Conservation (phyloP, 768 basidiomycete species). For the Termitomyces sp. region DNA sequence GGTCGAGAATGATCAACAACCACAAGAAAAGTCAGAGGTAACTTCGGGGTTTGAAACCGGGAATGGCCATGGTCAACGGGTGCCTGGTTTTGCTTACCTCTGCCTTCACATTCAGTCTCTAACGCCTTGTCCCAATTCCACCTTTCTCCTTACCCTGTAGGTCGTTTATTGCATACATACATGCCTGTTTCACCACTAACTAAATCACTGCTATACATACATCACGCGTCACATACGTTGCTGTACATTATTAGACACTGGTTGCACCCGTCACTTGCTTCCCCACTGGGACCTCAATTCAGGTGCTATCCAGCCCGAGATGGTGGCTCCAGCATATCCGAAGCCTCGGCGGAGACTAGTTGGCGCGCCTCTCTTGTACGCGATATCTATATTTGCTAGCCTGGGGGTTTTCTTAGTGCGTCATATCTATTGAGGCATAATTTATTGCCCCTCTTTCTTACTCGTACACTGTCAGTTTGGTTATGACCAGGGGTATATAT, state of each 20-base stretch:
- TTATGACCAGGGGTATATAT: slow-evolving; percentile 69
- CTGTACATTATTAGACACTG: background rate
- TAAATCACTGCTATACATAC: background rate
- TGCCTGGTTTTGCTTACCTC: too few relatives aligned
- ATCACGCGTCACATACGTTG: background rate
- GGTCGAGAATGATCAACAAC: too few relatives aligned
- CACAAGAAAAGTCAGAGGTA: too few relatives aligned
- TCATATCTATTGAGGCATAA: slow-evolving; percentile 8
- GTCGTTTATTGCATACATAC: background rate
- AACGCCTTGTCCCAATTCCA: background rate
- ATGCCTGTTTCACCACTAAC: background rate
- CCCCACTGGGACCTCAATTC: background rate
- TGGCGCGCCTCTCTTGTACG: slow-evolving; percentile 63
- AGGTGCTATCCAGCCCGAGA: background rate
- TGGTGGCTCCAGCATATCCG: slow-evolving; percentile 21
- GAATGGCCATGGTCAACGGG: too few relatives aligned
- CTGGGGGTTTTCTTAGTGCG: slow-evolving; percentile 72
- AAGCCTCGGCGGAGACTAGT: slow-evolving; percentile 48
- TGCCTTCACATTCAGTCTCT: background rate
- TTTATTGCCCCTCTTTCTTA: background rate
- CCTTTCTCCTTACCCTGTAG: background rate
- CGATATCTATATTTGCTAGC: slow-evolving; percentile 69
- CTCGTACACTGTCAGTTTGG: slow-evolving; percentile 43
- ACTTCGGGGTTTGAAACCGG: background rate
- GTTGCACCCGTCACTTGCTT: background rate